Evolutionary conservation across 1,284 basidiomycete genomes (phyloP), one percentile per base, ranked within the genome.

Genomic region (Fistulina hepatica): DNA sequence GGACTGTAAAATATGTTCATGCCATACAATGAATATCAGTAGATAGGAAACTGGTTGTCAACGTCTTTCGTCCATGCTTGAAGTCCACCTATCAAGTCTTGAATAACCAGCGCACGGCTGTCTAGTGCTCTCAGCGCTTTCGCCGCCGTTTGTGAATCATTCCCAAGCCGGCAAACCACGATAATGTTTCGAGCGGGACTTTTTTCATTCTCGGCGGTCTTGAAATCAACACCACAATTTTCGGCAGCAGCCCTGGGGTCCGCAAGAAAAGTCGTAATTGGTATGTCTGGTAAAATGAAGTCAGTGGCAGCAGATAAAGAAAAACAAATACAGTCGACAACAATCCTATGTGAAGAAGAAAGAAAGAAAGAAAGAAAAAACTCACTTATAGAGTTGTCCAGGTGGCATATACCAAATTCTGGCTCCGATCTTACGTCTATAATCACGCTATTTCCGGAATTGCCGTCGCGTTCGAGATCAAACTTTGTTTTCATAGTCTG

Each of bases 111-210:
- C 13, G 34, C 44, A 7, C 46, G 48, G 4, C 42, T 33, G 24
- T 49, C 46, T 13, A 52, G 46, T 17, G 49, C 59, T 48, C 69
- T 64, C 22, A 94, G 52, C 1, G 76, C 76, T 13, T 75, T 65
- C 0, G 80, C 88, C 21, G 90, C 93, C 25, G 91, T 67, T 52
- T 90, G 83, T 0, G 91, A 95, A 56, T 97, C 94, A 54, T 97
- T 97, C 1, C 94, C 93, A 15, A 91, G 65, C 16, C 90, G 71
- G 57, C 93, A 97, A 23, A 97, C 58, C 17, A 97, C 64, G 41
- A 75, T 68, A 40, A 73, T 53, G 24, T 67, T 44, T 13, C 47
- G 52, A 6, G 46, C n/a, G n/a, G n/a, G n/a, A n/a, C n/a, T n/a
- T n/a, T n/a, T n/a, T n/a, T n/a, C n/a, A n/a, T n/a, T n/a, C n/a